phyloP scores from a whole-genome alignment of 306 rosid species.

The Pyrus bretschneideri region DNA sequence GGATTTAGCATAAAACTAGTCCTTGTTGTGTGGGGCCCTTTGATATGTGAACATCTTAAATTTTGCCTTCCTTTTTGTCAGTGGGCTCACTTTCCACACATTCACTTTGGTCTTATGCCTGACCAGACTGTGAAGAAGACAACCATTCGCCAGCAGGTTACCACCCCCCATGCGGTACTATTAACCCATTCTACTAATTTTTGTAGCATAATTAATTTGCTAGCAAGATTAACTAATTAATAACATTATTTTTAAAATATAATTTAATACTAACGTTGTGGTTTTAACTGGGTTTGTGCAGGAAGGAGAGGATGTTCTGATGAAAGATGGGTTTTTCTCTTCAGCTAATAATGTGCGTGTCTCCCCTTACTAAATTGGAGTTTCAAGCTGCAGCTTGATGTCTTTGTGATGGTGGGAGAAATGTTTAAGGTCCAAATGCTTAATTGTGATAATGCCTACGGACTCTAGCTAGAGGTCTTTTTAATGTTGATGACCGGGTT shows the following conservation, averaged over 20 bases:
- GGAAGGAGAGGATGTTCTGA: slow-evolving; percentile 46
- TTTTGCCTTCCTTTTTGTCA: slow-evolving; percentile 9
- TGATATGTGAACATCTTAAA: slow-evolving; percentile 8
- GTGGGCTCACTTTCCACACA: slow-evolving; percentile 62
- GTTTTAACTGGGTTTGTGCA: neutral
- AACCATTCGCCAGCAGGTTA: slow-evolving; percentile 47
- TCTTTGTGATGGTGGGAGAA: neutral
- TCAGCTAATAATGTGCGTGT: slow-evolving; percentile 29
- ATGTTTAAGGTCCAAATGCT: neutral
- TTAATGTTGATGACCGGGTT: neutral
- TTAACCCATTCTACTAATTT: neutral
- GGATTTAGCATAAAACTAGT: neutral
- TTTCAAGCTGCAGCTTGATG: neutral
- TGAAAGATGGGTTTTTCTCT: slow-evolving; percentile 42
- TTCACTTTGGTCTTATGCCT: slow-evolving; percentile 57
- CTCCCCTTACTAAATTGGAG: slow-evolving; percentile 25
- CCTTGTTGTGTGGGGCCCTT: neutral
- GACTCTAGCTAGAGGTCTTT: neutral
- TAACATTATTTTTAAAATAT: neutral
- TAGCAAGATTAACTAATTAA: neutral
- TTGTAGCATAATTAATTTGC: too few relatives aligned
- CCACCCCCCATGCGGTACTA: neutral
- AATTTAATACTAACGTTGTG: neutral
- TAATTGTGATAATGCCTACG: neutral
- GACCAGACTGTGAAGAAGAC: slow-evolving; percentile 49